These are phyloP conservation scores for Penicillium olsonii DNA, from an alignment of 2,329 filamentous ascomycete genomes.

Conservation along the genomic window DNA sequence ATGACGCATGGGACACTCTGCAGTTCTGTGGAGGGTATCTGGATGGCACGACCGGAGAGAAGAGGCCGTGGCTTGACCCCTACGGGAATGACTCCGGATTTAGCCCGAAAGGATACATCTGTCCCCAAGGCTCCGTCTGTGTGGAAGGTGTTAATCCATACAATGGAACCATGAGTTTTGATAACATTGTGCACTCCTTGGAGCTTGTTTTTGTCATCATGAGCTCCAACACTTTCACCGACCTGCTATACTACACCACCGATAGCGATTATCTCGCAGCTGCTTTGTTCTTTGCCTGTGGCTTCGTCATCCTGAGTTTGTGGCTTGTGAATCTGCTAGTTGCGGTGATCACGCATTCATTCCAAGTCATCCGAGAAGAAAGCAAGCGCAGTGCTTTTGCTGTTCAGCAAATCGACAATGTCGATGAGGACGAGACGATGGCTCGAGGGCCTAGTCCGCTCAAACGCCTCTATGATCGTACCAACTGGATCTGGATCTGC, in stretches of 20 bases:
- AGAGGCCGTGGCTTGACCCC: slow-evolving; percentile 70
- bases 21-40: slow-evolving; percentile 88
- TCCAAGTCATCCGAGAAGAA: slow-evolving; percentile 96
- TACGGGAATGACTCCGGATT: slow-evolving; percentile 50
- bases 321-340: slow-evolving; percentile 96
- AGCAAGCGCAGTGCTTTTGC: slow-evolving; percentile 93
- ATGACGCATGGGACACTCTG: slow-evolving; percentile 59
- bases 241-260: slow-evolving; percentile 90
- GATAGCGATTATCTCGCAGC: slow-evolving; percentile 87
- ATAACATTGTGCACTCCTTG: slow-evolving; percentile 88
- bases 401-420: slow-evolving; percentile 62
- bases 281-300: slow-evolving; percentile 71
- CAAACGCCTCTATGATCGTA: slow-evolving; percentile 74
- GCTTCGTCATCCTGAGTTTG: slow-evolving; percentile 87
- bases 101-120: slow-evolving; percentile 78
- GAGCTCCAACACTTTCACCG: slow-evolving; percentile 95
- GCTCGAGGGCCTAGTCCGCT: slow-evolving; percentile 49
- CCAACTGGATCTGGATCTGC: slow-evolving; percentile 73
- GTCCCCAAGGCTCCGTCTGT: slow-evolving; percentile 80
- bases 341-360: slow-evolving; percentile 96
- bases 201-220: slow-evolving; percentile 97
- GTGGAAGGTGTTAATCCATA: slow-evolving; percentile 77
- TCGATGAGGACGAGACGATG: slow-evolving; percentile 41
- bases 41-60: slow-evolving; percentile 57
- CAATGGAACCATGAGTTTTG: slow-evolving; percentile 86